Conservation (phyloP, 257 asterid genomes). For the Solanum pimpinellifolium region DNA sequence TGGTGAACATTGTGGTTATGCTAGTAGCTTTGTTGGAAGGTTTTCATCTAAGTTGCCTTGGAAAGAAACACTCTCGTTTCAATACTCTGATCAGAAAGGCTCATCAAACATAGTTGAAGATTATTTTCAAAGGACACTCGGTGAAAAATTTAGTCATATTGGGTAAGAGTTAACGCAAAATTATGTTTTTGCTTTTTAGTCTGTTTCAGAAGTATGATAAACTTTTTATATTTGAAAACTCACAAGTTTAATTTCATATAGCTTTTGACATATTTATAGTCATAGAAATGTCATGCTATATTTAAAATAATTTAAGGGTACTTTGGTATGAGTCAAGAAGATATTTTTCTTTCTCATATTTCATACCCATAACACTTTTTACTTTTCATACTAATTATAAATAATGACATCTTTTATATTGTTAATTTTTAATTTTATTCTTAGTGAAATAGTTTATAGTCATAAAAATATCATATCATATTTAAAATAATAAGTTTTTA, state of each 20-base stretch:
- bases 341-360: background rate
- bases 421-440: background rate
- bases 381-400: background rate
- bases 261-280: background rate
- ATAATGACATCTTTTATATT: background rate
- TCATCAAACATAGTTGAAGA: background rate
- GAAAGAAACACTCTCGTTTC: slow-evolving; percentile 4
- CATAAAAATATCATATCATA: background rate
- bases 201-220: background rate
- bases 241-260: background rate
- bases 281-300: background rate
- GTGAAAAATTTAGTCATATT: background rate
- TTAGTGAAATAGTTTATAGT: background rate
- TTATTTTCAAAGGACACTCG: background rate
- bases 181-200: background rate
- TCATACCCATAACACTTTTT: background rate
- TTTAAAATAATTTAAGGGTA: background rate
- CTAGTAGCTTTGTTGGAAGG: background rate
- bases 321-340: background rate
- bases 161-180: background rate
- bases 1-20: slow-evolving; percentile 1
- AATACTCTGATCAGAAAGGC: background rate
- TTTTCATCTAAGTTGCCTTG: background rate
- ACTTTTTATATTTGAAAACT: background rate
- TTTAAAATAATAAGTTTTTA: background rate